phyloP scores from a whole-genome alignment of 495 filamentous ascomycete species.

The Annulohypoxylon bovei region DNA sequence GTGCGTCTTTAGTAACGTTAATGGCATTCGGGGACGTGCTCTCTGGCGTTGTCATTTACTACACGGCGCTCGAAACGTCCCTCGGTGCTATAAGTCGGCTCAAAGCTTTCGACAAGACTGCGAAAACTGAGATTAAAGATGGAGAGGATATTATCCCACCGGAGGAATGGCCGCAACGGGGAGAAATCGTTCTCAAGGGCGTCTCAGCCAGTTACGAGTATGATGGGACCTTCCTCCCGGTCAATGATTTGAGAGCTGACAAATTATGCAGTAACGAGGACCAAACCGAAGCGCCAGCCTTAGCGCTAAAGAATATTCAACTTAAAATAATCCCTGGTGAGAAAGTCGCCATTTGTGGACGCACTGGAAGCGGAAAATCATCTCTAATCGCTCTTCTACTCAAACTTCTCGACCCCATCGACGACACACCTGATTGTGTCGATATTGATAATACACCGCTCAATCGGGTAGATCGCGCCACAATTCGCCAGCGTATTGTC shows the following conservation, averaged over 20 bases:
- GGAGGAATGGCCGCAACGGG: constrained; percentile 43
- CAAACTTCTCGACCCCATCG: constrained; percentile 47
- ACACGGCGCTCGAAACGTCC: constrained; percentile 55
- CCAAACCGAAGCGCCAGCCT: neutral
- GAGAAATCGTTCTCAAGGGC: constrained; percentile 33
- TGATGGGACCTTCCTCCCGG: neutral
- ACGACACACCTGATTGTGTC: constrained; percentile 13
- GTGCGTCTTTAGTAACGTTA: constrained; percentile 57
- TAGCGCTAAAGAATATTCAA: constrained; percentile 43
- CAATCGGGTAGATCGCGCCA: constrained; percentile 37
- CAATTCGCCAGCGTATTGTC: constrained; percentile 46
- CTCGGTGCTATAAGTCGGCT: constrained; percentile 66
- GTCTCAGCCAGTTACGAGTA: constrained; percentile 48
- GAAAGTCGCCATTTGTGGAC: constrained; percentile 53
- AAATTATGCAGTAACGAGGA: neutral
- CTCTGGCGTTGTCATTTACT: constrained; percentile 33
- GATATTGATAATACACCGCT: constrained; percentile 46
- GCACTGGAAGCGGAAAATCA: constrained; percentile 54
- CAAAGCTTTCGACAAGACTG: constrained; percentile 53
- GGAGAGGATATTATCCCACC: constrained; percentile 50
- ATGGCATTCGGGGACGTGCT: constrained; percentile 41
- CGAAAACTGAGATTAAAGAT: constrained; percentile 47
- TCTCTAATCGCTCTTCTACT: constrained; percentile 49
- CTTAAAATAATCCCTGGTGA: constrained; percentile 44
- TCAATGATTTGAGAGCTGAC: constrained; percentile 8